Percentiles rank a stretch among this genome's conserved stretches.
Conservation (phyloP, 2,329 filamentous ascomycete genomes). For the Calonectria pseudoturangicola region DNA sequence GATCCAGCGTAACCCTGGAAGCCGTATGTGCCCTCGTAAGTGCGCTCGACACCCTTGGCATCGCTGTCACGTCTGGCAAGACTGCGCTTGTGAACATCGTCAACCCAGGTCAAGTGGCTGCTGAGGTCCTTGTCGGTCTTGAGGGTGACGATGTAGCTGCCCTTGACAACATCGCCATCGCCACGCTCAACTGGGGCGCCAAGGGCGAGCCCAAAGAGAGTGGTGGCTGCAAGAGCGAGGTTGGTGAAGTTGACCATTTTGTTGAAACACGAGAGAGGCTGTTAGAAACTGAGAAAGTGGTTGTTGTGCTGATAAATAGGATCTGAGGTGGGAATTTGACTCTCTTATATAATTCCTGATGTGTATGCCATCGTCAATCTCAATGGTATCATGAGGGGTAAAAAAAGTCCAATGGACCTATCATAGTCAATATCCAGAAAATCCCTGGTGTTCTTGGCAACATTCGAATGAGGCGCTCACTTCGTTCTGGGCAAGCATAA, state of each 20-base stretch:
- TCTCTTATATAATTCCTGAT: slow-evolving; percentile 49
- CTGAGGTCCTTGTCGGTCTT: slow-evolving; percentile 70
- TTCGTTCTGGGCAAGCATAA: slow-evolving; percentile 40
- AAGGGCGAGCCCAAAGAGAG: slow-evolving; percentile 49
- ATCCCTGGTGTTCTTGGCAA: slow-evolving; percentile 32
- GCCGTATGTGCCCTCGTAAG: slow-evolving; percentile 55
- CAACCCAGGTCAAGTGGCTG: slow-evolving; percentile 69
- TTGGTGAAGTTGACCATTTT: slow-evolving; percentile 58
- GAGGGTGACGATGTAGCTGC: slow-evolving; percentile 78
- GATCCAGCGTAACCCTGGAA: slow-evolving; percentile 66
- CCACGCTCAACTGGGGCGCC: slow-evolving; percentile 50
- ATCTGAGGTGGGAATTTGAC: slow-evolving; percentile 22
- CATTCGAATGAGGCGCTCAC: slow-evolving; percentile 29
- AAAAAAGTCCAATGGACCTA: slow-evolving; percentile 13
- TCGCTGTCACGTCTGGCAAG: slow-evolving; percentile 64
- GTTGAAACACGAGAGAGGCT: slow-evolving; percentile 34
- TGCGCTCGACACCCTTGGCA: slow-evolving; percentile 59
- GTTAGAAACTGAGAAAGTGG: slow-evolving; percentile 36
- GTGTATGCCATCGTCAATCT: slow-evolving; percentile 3
- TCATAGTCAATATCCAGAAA: slow-evolving; percentile 4
- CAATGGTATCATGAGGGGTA: slow-evolving; percentile 27
- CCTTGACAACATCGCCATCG: slow-evolving; percentile 55
- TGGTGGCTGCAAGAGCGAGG: slow-evolving; percentile 51
- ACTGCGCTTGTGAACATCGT: slow-evolving; percentile 73
- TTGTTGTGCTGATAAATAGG: slow-evolving; percentile 39